phyloP scores from a whole-genome alignment of 106 monocot genomes.

The Allium sativum region DNA sequence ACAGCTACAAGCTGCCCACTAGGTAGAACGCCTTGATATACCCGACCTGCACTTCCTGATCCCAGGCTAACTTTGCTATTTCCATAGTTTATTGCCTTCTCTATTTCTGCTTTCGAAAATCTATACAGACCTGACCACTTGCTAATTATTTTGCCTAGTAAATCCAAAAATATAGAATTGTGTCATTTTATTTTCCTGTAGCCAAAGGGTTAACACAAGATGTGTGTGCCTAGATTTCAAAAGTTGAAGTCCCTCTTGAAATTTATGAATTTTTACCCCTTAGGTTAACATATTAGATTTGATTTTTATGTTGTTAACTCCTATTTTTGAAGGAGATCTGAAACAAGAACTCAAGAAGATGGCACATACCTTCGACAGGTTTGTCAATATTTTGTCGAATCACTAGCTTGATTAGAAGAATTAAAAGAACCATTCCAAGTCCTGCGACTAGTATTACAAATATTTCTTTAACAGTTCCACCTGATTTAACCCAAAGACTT shows the following conservation, averaged over 20 bases:
- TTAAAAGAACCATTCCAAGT: constrained; percentile 8
- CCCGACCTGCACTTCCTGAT: constrained; percentile 34
- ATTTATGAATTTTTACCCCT: neutral
- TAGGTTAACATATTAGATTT: too few species aligned
- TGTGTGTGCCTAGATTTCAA: too few species aligned
- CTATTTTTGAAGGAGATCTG: too few species aligned
- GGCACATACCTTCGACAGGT: constrained; percentile 6
- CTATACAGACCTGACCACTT: constrained; percentile 35
- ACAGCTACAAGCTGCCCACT: constrained; percentile 44
- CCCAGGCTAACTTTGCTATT: constrained; percentile 24
- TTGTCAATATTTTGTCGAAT: constrained; percentile 7
- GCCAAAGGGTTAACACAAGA: too few species aligned
- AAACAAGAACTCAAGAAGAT: neutral
- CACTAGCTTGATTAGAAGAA: constrained; percentile 21
- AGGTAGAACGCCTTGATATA: constrained; percentile 36
- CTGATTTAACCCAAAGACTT: neutral
- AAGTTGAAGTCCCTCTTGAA: too few species aligned
- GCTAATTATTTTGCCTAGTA: neutral
- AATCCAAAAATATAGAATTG: too few species aligned
- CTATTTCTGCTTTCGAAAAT: constrained; percentile 32
- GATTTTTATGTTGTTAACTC: too few species aligned
- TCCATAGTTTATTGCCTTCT: constrained; percentile 27
- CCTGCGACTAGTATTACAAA: constrained; percentile 6
- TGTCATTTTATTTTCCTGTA: too few species aligned
- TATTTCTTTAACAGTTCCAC: neutral